A percentile compares a stretch with the other conserved stretches of the same genome.
phyloP scores from a whole-genome alignment of 768 basidiomycete species.

The Boletus coccyginus region DNA sequence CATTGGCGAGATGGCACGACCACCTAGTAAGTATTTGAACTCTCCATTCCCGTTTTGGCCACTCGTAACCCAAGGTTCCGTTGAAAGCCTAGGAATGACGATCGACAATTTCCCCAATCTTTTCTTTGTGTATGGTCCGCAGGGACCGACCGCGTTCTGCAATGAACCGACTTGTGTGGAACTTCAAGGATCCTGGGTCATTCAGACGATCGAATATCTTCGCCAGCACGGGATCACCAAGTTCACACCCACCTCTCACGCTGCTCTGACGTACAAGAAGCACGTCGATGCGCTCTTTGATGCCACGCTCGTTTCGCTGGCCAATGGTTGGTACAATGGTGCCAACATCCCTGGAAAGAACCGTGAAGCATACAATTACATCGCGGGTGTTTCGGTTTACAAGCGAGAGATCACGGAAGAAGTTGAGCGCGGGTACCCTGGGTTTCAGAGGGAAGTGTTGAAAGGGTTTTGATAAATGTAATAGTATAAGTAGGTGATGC shows the following conservation, averaged over 20 bases:
- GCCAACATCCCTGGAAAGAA: conserved; percentile 10
- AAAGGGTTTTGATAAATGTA: background rate
- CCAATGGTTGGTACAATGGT: background rate
- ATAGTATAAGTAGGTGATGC: background rate
- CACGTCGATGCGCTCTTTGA: background rate
- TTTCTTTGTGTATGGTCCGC: conserved; percentile 14
- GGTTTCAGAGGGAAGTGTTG: conserved; percentile 8
- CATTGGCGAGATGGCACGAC: conserved; percentile 13
- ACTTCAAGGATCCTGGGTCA: conserved; percentile 5
- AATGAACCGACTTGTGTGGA: conserved; percentile 11
- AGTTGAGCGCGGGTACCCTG: conserved; percentile 7
- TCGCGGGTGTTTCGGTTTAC: background rate
- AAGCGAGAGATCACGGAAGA: conserved; percentile 11
- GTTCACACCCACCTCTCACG: conserved; percentile 1
- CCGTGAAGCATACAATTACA: conserved; percentile 4
- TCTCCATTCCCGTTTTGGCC: background rate
- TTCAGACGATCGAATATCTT: conserved; percentile 9
- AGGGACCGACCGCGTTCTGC: conserved; percentile 8
- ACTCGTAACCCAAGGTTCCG: background rate
- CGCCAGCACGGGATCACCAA: conserved; percentile 6
- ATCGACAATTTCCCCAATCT: conserved; percentile 18
- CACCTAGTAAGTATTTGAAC: conserved; percentile 11
- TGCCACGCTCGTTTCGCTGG: conserved; percentile 7
- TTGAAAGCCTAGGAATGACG: conserved; percentile 8
- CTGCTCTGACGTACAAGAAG: conserved; percentile 5